Base-by-base conservation (phyloP, 345 rosid genomes). In the Melaleuca quinquenervia region DNA sequence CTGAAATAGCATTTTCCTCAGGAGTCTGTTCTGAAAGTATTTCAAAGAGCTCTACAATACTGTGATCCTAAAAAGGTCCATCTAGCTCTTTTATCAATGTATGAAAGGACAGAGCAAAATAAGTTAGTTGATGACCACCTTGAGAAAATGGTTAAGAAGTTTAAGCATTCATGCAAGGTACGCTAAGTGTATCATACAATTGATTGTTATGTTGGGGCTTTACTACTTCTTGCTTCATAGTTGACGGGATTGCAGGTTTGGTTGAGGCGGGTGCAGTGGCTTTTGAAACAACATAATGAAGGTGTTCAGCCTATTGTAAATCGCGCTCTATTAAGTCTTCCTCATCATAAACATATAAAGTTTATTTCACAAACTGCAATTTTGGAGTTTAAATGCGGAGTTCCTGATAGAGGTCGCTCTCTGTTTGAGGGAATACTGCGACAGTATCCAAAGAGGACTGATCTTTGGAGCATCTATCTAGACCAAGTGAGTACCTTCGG, bases 151-250 rank as follows among this genome's bases (percentile, higher is more conserved):
- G 85, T 82, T 83, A 96, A 91, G 91, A 97, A 95, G 94, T 97
- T 96, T 92, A 96, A 94, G 92, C 93, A 92, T 86, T 97, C 99
- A 7, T 93, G 95, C 98, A 94, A 96, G 98, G 99, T 97, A 90
- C 75, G 32, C 52, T 83, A 3, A 49, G 8, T 50, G 48, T 32
- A 18, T 51, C 29, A 32, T 85, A 26, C 21, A 52, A 13, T 48
- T 16, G 22, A 20, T 44, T 24, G 27, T 64, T 86, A 3, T 58
- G 54, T 44, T 55, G 56, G 53, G 58, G n/a, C 54, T 50, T 62
- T 6, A 51, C 50, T 52, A 84, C 6, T 11, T 49, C 52, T 15
- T 13, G 52, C 26, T 55, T 55, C 74, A 49, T 44, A 5, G 58
- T 53, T 78, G 18, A 52, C 2, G 48, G 26, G 26, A 82, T 70